phyloP scores from a whole-genome alignment of 371 early-diverging fungal genomes.

The Rhizopus stolonifer region DNA sequence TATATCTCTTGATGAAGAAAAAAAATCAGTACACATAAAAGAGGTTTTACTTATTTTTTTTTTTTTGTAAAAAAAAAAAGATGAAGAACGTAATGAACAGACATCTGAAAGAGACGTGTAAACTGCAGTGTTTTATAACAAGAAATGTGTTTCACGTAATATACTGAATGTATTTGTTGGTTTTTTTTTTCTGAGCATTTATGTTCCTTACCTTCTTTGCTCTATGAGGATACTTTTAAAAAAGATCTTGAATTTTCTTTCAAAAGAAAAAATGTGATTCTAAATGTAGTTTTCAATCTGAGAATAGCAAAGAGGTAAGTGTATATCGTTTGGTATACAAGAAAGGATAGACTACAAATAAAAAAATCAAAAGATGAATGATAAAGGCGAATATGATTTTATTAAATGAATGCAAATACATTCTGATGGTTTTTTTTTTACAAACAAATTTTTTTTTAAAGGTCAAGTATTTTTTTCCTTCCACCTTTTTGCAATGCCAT shows the following conservation, averaged over 20 bases:
- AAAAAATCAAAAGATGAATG: neutral
- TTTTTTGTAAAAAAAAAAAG: too few species aligned
- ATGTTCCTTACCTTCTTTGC: neutral
- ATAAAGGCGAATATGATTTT: neutral
- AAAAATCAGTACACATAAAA: too few species aligned
- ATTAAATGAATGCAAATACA: neutral
- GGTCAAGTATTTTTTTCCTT: neutral
- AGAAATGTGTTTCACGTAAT: neutral
- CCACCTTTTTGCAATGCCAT: conserved; percentile 34
- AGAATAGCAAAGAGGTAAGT: neutral
- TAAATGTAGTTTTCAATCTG: conserved; percentile 2
- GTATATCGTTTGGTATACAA: neutral
- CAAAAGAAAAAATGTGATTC: neutral
- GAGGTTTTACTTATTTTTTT: too few species aligned
- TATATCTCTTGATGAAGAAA: too few species aligned
- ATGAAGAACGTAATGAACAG: neutral
- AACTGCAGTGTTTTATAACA: neutral
- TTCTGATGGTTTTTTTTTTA: neutral
- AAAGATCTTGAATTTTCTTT: neutral
- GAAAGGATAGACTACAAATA: neutral
- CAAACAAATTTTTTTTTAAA: neutral
- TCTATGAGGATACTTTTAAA: neutral
- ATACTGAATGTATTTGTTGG: neutral
- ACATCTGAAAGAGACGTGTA: neutral
- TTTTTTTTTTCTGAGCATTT: neutral